Percentiles rank a stretch among this genome's conserved stretches.
Evolutionary conservation across 2,329 filamentous ascomycete species (phyloP).

Genomic region (Tolypocladium tundrense): DNA sequence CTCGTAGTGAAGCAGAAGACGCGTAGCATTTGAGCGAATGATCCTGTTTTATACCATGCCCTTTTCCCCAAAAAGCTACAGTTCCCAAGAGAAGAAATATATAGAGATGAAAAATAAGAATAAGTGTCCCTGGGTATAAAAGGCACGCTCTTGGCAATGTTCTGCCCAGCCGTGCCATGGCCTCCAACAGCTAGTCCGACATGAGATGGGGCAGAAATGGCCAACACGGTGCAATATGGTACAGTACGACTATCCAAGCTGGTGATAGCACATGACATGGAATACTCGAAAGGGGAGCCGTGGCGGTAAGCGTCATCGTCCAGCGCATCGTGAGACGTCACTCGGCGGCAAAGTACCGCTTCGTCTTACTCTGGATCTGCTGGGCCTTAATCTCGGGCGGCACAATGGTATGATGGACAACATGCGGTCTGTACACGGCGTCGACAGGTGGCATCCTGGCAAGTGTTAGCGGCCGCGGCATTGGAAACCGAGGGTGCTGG

Average conservation of each 20-base stretch:
- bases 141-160: conserved; percentile 2
- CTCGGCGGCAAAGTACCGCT: conserved; percentile 63
- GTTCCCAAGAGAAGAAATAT: not conserved
- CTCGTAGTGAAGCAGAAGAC: not conserved
- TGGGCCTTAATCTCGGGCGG: conserved; percentile 62
- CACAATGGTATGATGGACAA: conserved; percentile 78
- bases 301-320: not conserved
- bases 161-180: conserved; percentile 1
- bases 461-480: not conserved
- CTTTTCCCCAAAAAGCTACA: not conserved
- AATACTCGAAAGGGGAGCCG: not conserved
- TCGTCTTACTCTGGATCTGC: conserved; percentile 53
- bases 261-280: not conserved
- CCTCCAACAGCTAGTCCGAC: not conserved
- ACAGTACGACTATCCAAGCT: not conserved
- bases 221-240: not conserved
- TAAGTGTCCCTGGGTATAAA: conserved; percentile 4
- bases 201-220: not conserved
- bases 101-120: not conserved
- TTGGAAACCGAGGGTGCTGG: not conserved
- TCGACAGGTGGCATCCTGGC: conserved; percentile 74
- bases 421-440: conserved; percentile 82
- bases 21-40: not conserved
- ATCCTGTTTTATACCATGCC: not conserved
- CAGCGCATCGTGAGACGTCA: conserved; percentile 15